Base-by-base conservation (phyloP, 352 stramenopile species). In the Globisporangium spinosum region DNA sequence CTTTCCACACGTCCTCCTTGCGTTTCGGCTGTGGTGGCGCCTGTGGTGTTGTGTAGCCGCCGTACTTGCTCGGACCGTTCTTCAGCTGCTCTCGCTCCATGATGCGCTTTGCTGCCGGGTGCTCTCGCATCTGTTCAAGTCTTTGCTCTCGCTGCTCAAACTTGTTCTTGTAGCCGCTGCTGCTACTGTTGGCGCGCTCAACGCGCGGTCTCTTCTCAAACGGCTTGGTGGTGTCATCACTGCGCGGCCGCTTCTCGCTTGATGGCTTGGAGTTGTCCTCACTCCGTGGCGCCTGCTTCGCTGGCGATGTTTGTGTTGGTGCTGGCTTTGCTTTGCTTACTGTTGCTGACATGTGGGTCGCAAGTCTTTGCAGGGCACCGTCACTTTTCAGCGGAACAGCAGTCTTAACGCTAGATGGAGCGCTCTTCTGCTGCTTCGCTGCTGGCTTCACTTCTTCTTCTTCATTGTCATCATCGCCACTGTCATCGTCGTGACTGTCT, bases 331-430 rank as follows among this genome's bases (percentile, higher is more conserved):
- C 32, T 35, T 68, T 67, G 9, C 25, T 32, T 49, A 34, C 8
- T 68, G 27, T 73, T 38, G 71, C 69, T 13, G 73, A 74, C 47
- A 79, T 72, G 64, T 85, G 75, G 5, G 74, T 75, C 0, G 80
- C 77, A 12, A 84, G 45, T 17, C 71, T 71, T 8, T 7, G 54
- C 25, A 38, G 54, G 25, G 54, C 71, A 38, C 13, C 72, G 59
- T 27, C 69, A 27, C 9, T 9, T 60, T 70, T 67, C 62, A 64
- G 54, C 2, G 34, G 54, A 25, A 54, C 54, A 13, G 13, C 29
- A 34, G 25, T 8, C 20, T 45, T 43, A 40, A 40, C 34, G 34
- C 9, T 56, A 25, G 34, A 35, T 35, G 58, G 27, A 6, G 25
- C n/a, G 9, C 20, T 29, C 57, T 60, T 64, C 35, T 61, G 57